phyloP scores from a whole-genome alignment of 495 filamentous ascomycete genomes.

The Friedmanniomyces simplex region DNA sequence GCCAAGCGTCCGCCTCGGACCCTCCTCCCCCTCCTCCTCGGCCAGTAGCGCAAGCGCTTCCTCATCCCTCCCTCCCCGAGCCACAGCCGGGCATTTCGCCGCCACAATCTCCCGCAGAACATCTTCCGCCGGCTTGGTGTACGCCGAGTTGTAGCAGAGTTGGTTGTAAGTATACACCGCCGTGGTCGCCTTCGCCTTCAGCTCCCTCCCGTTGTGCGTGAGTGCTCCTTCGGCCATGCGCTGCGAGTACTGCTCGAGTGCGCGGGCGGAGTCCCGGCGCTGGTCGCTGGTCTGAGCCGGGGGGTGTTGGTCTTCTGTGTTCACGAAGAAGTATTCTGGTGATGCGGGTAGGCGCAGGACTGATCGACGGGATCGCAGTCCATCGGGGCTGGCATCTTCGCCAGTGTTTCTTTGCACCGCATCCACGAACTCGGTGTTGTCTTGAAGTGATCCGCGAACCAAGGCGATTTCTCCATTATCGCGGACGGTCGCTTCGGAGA shows the following conservation, averaged over 20 bases:
- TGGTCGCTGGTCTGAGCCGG: neutral
- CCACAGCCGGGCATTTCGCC: neutral
- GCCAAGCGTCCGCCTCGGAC: no score
- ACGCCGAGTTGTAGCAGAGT: neutral
- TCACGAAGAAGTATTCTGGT: neutral
- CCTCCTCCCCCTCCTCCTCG: no score
- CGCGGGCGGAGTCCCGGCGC: neutral
- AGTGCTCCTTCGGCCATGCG: conserved; percentile 2
- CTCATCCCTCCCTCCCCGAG: no score
- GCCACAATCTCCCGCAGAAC: neutral
- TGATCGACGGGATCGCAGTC: no score
- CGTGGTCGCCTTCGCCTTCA: conserved; percentile 3
- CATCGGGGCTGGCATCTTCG: neutral
- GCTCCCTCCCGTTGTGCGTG: neutral
- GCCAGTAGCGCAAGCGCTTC: no score
- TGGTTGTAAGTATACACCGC: neutral
- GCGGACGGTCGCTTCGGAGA: neutral
- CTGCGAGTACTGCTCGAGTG: neutral
- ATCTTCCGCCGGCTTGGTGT: neutral
- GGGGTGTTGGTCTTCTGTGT: neutral
- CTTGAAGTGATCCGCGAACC: neutral
- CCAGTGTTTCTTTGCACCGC: neutral
- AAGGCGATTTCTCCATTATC: neutral
- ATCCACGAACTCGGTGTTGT: neutral
- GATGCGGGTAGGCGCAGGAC: neutral